Evolutionary conservation across 192 early-diverging fungal genomes (phyloP), one percentile per base, ranked within the genome.

Genomic region (Martensiomyces pterosporus): DNA sequence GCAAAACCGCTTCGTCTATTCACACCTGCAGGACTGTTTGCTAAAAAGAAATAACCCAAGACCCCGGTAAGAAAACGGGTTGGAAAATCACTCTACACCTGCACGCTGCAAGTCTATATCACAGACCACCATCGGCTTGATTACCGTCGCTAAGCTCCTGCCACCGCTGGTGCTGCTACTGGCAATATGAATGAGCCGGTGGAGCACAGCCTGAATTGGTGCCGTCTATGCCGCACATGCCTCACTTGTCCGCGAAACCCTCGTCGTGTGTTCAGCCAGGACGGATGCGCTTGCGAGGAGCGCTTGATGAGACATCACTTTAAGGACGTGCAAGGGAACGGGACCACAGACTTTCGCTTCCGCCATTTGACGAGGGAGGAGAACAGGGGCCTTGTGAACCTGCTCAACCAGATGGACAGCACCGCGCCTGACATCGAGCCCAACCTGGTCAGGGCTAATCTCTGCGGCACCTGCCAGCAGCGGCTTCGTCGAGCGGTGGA

Each of bases 401-500:
- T 69, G 14, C 41, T 37, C 12, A n/a, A 29, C 21, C 23, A 52
- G 24, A 69, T 69, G 46, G 17, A 25, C 9, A 43, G 39, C 4
- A 16, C 14, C 3, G 39, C 32, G 3, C 39, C 35, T 1, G 50
- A 53, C 4, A 66, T 73, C 9, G 70, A 66, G 51, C 42, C 42
- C 12, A 57, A 26, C 10, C 47, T 73, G 17, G 18, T 21, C n/a
- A 39, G 54, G 3, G 70, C 70, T n/a, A 73, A 73, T n/a, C 24
- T 73, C 12, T 73, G 70, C 15, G 70, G 70, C 13, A 66, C 70
- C 0, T 73, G 70, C 38, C 70, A 73, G 34, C 70, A 73, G 33
- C 70, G 70, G 13, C 24, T 62, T 26, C 63, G 63, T 12, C 62
- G 62, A 24, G 69, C 63, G 8, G 48, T 61, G 0, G 57, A 73